These are phyloP conservation scores for Erigeron philadelphicus DNA, from an alignment of 140 eudicot genomes.

Conservation along the genomic window DNA sequence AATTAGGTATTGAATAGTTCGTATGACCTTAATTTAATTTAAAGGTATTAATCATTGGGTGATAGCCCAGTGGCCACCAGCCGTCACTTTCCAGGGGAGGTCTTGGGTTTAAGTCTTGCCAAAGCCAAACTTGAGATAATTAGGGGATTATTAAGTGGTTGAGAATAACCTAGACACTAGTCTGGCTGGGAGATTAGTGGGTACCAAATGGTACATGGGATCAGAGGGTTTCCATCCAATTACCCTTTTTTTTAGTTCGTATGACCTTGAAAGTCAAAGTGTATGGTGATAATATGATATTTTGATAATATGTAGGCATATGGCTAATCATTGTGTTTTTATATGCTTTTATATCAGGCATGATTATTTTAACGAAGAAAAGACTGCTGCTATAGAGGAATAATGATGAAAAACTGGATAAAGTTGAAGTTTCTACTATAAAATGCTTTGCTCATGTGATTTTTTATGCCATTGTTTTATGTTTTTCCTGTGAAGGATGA, in stretches of 20 bases:
- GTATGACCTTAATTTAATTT: neutral
- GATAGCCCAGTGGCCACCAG: too few species aligned
- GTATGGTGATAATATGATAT: neutral
- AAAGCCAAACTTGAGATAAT: too few species aligned
- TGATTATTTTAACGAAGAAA: constrained; percentile 54
- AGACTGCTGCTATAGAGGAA: constrained; percentile 49
- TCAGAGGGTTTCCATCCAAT: too few species aligned
- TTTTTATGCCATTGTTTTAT: constrained; percentile 4
- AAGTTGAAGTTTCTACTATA: constrained; percentile 8
- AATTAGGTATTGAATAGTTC: neutral
- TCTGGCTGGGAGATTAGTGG: too few species aligned
- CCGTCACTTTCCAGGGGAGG: too few species aligned
- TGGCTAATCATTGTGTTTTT: constrained; percentile 16
- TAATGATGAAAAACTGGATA: constrained; percentile 34
- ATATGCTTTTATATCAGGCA: constrained; percentile 39
- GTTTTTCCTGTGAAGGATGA: constrained; percentile 10
- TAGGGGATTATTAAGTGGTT: too few species aligned
- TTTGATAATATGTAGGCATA: neutral
- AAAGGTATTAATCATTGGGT: too few species aligned
- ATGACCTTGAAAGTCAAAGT: neutral
- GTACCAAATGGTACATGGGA: too few species aligned
- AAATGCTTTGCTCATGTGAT: constrained; percentile 8
- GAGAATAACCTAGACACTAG: too few species aligned
- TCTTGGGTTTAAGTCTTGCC: too few species aligned
- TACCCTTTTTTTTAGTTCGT: too few species aligned